A percentile compares a stretch with the other conserved stretches of the same genome.
Conservation (phyloP, 2,329 filamentous ascomycete species). For the Trichoderma simmonsii region DNA sequence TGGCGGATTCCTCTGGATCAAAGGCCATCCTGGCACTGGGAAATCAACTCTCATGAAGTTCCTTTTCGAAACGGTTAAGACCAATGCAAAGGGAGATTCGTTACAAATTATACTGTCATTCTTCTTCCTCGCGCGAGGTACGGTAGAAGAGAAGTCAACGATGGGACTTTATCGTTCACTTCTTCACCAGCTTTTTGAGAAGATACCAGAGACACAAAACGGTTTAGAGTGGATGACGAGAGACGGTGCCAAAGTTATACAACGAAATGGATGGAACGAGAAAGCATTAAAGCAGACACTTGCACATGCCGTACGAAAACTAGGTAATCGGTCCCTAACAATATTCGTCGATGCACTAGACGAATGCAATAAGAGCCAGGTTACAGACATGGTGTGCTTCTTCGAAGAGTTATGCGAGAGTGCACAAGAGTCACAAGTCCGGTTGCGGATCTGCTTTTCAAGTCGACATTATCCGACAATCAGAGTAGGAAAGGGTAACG, state of each 20-base stretch:
- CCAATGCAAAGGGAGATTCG: not conserved
- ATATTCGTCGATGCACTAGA: slow-evolving; percentile 43
- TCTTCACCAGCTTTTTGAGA: slow-evolving; percentile 38
- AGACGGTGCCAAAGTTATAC: not conserved
- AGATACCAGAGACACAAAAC: slow-evolving; percentile 12
- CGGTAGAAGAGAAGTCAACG: slow-evolving; percentile 41
- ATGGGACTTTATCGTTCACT: slow-evolving; percentile 50
- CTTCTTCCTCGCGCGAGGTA: slow-evolving; percentile 50
- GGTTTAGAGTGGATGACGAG: not conserved
- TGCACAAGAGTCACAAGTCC: slow-evolving; percentile 1
- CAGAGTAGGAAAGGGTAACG: slow-evolving; percentile 26
- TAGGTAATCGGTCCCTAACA: not conserved
- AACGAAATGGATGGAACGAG: not conserved
- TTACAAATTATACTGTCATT: slow-evolving; percentile 28
- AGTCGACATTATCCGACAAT: slow-evolving; percentile 50
- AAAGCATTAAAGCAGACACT: not conserved
- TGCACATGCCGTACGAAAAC: not conserved
- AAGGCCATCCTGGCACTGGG: not conserved
- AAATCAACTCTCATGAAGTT: slow-evolving; percentile 10
- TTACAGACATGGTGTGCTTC: slow-evolving; percentile 40
- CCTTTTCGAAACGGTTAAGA: not conserved
- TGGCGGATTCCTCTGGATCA: not conserved
- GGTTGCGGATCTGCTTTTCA: slow-evolving; percentile 41
- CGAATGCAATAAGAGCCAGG: slow-evolving; percentile 42
- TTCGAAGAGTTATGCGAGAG: slow-evolving; percentile 38